phyloP scores from a whole-genome alignment of 768 basidiomycete species.

The Pilatotrama ljubarskyi region DNA sequence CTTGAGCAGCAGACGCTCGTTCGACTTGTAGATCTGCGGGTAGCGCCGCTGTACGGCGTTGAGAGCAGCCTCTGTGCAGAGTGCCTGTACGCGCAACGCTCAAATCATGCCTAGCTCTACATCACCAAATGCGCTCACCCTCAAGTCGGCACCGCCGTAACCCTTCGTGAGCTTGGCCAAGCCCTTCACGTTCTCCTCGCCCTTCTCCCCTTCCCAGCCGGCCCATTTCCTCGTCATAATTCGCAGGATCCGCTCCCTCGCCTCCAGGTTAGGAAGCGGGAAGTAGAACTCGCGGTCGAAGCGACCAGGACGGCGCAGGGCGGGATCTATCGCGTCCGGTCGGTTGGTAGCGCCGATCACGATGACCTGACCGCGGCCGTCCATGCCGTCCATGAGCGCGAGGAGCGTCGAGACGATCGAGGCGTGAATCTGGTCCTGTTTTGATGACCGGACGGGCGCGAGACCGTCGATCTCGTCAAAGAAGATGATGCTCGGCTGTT shows the following conservation, averaged over 20 bases:
- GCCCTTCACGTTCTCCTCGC: conserved; percentile 53
- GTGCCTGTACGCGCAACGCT: conserved; percentile 50
- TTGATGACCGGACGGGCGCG: conserved; percentile 96
- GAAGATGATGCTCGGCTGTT: conserved; percentile 97
- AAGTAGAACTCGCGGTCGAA: conserved; percentile 99
- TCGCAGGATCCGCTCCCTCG: conserved; percentile 81
- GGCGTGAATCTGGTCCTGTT: conserved; percentile 98
- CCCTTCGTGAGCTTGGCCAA: conserved; percentile 92
- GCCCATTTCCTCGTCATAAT: conserved; percentile 93
- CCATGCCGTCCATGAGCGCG: conserved; percentile 99
- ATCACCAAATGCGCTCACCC: conserved; percentile 53
- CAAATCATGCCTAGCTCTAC: conserved; percentile 1
- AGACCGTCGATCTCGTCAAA: conserved; percentile 99
- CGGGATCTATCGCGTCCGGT: conserved; percentile 97
- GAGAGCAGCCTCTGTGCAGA: conserved; percentile 95
- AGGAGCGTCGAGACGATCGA: conserved; percentile 95
- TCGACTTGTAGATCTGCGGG: conserved; percentile 95
- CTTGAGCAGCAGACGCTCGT: conserved; percentile 79
- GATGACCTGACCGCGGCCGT: conserved; percentile 94
- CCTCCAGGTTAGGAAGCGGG: conserved; percentile 80
- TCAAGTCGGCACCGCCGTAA: conserved; percentile 94
- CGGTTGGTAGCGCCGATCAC: conserved; percentile 98
- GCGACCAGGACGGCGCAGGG: conserved; percentile 87
- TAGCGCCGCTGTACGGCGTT: conserved; percentile 96
- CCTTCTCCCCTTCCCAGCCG: conserved; percentile 65